Base-by-base conservation (phyloP, 257 asterid genomes). In the Echium plantagineum region DNA sequence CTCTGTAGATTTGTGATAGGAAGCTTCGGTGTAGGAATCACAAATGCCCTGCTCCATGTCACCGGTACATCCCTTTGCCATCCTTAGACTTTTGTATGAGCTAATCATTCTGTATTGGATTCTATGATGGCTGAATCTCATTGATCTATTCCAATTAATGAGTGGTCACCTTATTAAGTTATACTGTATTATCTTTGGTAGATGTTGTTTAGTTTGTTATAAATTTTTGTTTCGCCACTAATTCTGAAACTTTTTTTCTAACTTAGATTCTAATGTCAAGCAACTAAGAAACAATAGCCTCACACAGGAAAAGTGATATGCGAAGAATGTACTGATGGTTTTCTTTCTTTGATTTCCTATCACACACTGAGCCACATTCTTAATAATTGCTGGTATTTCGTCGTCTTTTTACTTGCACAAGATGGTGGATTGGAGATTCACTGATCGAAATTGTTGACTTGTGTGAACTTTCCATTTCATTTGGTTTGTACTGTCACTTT, bases 1-100 rank as follows among this genome's bases (percentile, higher is more conserved):
- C 47, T 18, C 32, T 38, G 67, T 83, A 90, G 98, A 75, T 83
- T 63, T 87, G 98, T 80, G 98, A 85, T 63, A 74, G 83, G 86
- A 90, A 77, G 80, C 98, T 90, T 58, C 83, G 94, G 17, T 90
- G 98, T 82, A 80, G 95, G 78, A 90, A 87, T 70, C 98, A 90
- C 74, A 90, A 90, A 83, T 90, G 98, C 72, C 94, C 93, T 30
- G 80, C 98, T 63, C 98, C 98, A 60, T 90, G 98, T 73, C 98
- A 87, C 64, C 83, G 96, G 98, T 87, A 75, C 69, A 32, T 59
- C 58, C 48, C 32, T 6, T 35, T 69, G 64, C 63, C 47, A 52
- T 64, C 17, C 12, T 10, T 12, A 12, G 49, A 42, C 17, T 12
- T 10, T 42, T 1, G 10, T 42, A 10, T 2, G 4, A 10, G 13